These are phyloP conservation scores for Nymphaea colorata DNA, from an alignment of 164 flowering plant genomes.

Conservation along the genomic window DNA sequence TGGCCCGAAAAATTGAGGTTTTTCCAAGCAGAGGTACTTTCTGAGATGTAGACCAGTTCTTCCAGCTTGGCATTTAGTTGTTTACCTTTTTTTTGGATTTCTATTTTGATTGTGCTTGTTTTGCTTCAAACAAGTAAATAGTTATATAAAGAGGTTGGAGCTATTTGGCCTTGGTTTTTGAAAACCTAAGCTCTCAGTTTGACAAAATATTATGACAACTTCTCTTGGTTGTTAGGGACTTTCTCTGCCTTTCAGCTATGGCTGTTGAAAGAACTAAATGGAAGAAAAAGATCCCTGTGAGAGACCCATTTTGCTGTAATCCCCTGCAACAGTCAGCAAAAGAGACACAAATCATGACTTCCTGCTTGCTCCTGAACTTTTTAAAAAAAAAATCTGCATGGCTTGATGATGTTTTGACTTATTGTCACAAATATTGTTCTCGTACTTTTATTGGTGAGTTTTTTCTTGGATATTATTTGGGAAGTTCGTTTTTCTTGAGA, in stretches of 20 bases:
- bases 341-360: background rate
- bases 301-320: background rate
- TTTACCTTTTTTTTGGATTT: too few relatives aligned
- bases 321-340: too few relatives aligned
- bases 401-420: too few relatives aligned
- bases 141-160: background rate
- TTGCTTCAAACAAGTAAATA: too few relatives aligned
- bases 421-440: too few relatives aligned
- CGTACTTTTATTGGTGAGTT: too few relatives aligned
- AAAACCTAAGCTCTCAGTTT: background rate
- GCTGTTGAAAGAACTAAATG: background rate
- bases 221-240: background rate
- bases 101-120: too few relatives aligned
- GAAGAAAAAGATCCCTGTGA: background rate
- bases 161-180: background rate
- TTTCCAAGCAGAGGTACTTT: conserved; percentile 83
- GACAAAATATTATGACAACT: background rate
- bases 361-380: background rate
- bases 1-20: conserved; percentile 90
- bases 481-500: too few relatives aligned
- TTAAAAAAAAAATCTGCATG: too few relatives aligned
- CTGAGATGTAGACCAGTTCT: background rate
- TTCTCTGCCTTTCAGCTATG: background rate
- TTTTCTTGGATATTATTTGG: too few relatives aligned
- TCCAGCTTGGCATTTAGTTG: background rate